Evolutionary conservation across 768 basidiomycete species (phyloP), one percentile per base, ranked within the genome.

Genomic region (Hypsizygus marmoreus): DNA sequence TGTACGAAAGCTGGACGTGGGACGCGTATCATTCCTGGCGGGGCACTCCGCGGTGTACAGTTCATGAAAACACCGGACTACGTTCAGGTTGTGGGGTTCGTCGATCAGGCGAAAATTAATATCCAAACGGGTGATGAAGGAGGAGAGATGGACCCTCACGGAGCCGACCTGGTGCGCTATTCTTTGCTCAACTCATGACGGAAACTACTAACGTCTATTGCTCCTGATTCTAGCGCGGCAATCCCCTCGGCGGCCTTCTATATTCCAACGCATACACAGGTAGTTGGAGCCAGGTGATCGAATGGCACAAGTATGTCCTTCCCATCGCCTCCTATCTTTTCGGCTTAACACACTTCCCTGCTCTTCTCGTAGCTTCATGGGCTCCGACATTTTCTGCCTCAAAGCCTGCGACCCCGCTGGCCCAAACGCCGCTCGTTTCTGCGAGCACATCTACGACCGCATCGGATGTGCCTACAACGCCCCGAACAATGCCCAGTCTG

Each of bases 91-190:
- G 73, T 74, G 29, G 90, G 86, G 7, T 80, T 74, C 64, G 69
- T 84, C 49, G 70, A 90, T 58, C 87, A 91, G 66, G 68, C 67
- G 3, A 49, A 58, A 34, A 64, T 92, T 50, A 73, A 86, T 65
- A 51, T 91, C 16, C 44, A 61, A 8, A 9, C 61, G 0, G 62
- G 45, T 10, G 90, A 92, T 55, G 76, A 57, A 25, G 90, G 91
- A 53, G 90, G 89, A 47, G 89, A 91, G 65, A 74, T 89, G 40
- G 85, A 90, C 63, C 80, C 86, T 13, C 82, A 85, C 50, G 87
- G 88, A 47, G 85, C 86, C 49, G 88, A 89, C 60, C 43, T 68
- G 17, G 69, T 60, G 25, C 40, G 65, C 61, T 9, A 25, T 23
- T 0, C 14, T 20, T 32, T 28, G 2, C 14, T 17, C 30, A 4